Conservation (phyloP, 371 early-diverging fungal species). For the Mucor irregularis region DNA sequence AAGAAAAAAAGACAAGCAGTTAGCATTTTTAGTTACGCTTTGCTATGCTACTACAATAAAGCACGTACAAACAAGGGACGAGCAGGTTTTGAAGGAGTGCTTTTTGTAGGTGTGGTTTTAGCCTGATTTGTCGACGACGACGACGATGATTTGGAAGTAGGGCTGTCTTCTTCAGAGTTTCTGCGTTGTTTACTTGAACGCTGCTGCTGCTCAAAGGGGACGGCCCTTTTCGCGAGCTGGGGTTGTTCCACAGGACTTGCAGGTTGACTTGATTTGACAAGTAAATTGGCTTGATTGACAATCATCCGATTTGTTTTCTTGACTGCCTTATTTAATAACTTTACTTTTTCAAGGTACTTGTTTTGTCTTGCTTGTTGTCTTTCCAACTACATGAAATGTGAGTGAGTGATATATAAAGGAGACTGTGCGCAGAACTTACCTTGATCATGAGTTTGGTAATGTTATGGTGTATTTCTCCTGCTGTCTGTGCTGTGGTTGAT, state of each 20-base stretch:
- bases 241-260: neutral
- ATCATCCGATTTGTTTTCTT: constrained; percentile 12
- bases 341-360: constrained; percentile 16
- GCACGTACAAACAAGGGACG: no score
- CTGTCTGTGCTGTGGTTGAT: neutral
- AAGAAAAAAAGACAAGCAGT: neutral
- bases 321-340: constrained; percentile 7
- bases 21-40: no score
- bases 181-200: neutral
- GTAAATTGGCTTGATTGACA: constrained; percentile 9
- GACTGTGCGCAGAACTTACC: neutral
- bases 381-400: constrained; percentile 14
- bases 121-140: no score
- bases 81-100: no score
- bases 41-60: no score
- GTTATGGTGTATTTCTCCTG: no score
- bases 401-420: neutral
- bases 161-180: neutral
- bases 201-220: neutral
- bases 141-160: no score
- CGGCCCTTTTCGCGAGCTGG: constrained; percentile 8
- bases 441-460: constrained; percentile 1
- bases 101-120: no score
- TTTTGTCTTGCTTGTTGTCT: constrained; percentile 16
- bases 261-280: neutral